Evolutionary conservation across 1,284 basidiomycete species (phyloP).

Genomic region (Bondarzewia mesenterica): DNA sequence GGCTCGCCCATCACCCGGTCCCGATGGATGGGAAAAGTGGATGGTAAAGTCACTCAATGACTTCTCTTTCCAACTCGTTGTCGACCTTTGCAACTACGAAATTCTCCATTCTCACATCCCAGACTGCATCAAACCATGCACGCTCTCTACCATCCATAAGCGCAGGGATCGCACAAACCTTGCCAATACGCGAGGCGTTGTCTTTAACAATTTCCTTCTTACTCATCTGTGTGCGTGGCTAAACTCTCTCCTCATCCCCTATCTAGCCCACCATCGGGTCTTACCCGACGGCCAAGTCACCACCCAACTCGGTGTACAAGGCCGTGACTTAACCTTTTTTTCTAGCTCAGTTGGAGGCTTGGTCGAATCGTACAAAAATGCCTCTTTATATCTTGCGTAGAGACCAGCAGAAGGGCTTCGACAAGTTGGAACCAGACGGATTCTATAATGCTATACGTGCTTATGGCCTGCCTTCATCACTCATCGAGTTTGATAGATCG

Average conservation of each 20-base stretch:
- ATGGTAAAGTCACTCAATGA: not conserved
- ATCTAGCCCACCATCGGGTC: not conserved
- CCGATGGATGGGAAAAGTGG: not conserved
- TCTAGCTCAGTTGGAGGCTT: not conserved
- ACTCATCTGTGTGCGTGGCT: not conserved
- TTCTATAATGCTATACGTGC: constrained; percentile 26
- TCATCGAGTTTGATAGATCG: constrained; percentile 21
- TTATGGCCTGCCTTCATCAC: constrained; percentile 21
- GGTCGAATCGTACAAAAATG: not conserved
- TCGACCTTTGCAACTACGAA: not conserved
- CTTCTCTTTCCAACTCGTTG: not conserved
- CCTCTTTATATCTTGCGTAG: not conserved
- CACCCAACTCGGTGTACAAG: not conserved
- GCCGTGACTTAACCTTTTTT: not conserved
- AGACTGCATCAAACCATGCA: not conserved
- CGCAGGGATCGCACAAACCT: not conserved
- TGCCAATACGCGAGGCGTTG: not conserved
- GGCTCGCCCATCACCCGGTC: not conserved
- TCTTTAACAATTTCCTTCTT: not conserved
- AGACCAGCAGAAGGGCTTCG: constrained; percentile 8
- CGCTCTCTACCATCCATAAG: not conserved
- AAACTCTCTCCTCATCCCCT: not conserved
- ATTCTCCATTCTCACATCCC: not conserved
- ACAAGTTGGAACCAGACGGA: constrained; percentile 21
- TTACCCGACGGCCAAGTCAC: not conserved